Conservation (phyloP, 1,284 basidiomycete genomes). For the Exsudoporus floridanus region DNA sequence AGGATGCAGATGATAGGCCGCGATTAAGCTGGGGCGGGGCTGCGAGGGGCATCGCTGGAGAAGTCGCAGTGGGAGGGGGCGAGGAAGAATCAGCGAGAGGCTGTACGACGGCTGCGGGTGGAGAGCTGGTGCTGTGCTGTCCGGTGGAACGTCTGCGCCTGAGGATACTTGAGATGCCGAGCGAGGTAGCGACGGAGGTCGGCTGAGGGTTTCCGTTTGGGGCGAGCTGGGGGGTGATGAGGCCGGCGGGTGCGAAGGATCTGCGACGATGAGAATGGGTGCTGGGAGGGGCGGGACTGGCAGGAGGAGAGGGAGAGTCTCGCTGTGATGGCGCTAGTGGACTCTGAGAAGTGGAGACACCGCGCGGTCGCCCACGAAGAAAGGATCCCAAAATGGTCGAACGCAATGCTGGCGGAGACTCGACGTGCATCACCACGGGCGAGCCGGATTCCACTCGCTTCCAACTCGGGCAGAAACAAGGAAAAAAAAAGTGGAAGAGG, state of each 20-base stretch:
- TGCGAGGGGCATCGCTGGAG: slow-evolving; percentile 23
- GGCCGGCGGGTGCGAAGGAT: slow-evolving; percentile 25
- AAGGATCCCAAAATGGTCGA: slow-evolving; percentile 37
- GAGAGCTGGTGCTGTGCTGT: slow-evolving; percentile 9
- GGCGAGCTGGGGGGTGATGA: slow-evolving; percentile 26
- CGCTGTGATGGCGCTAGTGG: slow-evolving; percentile 7
- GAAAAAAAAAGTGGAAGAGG: neutral
- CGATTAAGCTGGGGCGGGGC: slow-evolving; percentile 27
- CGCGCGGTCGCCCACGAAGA: slow-evolving; percentile 35
- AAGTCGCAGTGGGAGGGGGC: slow-evolving; percentile 5
- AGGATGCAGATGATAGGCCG: slow-evolving; percentile 24
- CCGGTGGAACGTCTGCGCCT: slow-evolving; percentile 52
- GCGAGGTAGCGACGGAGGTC: slow-evolving; percentile 20
- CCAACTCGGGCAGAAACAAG: neutral
- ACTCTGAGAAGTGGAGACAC: slow-evolving; percentile 28
- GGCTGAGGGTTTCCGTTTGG: slow-evolving; percentile 22
- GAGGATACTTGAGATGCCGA: slow-evolving; percentile 50
- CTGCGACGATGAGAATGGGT: slow-evolving; percentile 23
- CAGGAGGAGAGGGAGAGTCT: slow-evolving; percentile 25
- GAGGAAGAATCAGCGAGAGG: slow-evolving; percentile 16
- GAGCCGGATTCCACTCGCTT: slow-evolving; percentile 12
- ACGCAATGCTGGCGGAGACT: slow-evolving; percentile 27
- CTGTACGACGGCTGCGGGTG: slow-evolving; percentile 10
- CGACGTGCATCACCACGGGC: slow-evolving; percentile 17
- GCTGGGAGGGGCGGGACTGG: slow-evolving; percentile 13